A percentile compares a stretch with the other conserved stretches of the same genome.
phyloP scores from a whole-genome alignment of 805 yeast species.

The Hemisphaericaspora nanyangensis region DNA sequence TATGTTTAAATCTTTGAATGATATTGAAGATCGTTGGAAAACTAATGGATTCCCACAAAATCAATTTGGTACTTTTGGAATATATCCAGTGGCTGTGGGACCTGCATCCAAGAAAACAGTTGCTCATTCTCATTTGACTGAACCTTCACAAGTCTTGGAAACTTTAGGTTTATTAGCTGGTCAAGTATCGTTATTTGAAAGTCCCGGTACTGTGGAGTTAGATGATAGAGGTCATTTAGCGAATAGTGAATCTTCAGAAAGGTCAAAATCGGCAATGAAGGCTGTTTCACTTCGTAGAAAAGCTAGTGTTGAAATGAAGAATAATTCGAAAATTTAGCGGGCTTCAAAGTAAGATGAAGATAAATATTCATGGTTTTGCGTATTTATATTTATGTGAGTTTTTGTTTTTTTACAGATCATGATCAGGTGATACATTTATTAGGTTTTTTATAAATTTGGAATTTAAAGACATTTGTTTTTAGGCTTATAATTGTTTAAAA shows the following conservation, averaged over 20 bases:
- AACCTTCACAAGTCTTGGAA: conserved; percentile 80
- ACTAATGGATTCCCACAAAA: conserved; percentile 38
- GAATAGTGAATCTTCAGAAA: conserved; percentile 41
- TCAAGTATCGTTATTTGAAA: conserved; percentile 72
- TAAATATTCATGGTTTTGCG: too few species aligned
- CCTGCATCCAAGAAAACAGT: conserved; percentile 84
- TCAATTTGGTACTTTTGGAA: conserved; percentile 51
- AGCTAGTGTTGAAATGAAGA: conserved; percentile 1
- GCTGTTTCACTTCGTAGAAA: conserved; percentile 20
- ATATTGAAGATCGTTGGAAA: conserved; percentile 55
- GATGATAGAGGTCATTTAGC: conserved; percentile 74
- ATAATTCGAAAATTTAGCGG: not conserved
- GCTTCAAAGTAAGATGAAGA: too few species aligned
- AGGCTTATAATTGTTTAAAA: too few species aligned
- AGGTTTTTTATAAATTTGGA: too few species aligned
- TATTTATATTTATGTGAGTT: too few species aligned
- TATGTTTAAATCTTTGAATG: conserved; percentile 79
- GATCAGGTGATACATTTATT: too few species aligned
- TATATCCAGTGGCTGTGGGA: conserved; percentile 87
- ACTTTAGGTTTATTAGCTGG: conserved; percentile 78
- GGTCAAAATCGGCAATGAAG: conserved; percentile 36
- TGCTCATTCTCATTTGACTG: conserved; percentile 81
- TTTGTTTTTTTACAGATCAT: too few species aligned
- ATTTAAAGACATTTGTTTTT: too few species aligned
- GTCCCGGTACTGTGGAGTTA: conserved; percentile 69